phyloP scores from a whole-genome alignment of 2,329 filamentous ascomycete species.

The Pseudonectria foliicola region DNA sequence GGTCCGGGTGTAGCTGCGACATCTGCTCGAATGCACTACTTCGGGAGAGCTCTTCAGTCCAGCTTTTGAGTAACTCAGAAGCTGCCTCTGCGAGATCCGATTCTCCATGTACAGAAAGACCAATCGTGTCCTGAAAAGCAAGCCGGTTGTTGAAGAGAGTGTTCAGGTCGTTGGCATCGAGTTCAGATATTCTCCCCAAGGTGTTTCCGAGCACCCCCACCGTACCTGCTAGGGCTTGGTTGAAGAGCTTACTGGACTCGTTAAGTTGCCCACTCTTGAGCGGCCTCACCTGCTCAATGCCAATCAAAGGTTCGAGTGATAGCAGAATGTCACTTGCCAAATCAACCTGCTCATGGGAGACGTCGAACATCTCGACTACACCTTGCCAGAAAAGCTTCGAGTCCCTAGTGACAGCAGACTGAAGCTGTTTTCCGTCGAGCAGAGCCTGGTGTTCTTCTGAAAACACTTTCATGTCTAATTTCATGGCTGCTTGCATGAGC shows the following conservation, averaged over 20 bases:
- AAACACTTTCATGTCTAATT: constrained; percentile 37
- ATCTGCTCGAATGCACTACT: constrained; percentile 32
- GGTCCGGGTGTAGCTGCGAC: constrained; percentile 32
- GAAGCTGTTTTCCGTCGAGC: constrained; percentile 51
- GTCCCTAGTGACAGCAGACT: constrained; percentile 60
- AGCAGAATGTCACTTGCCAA: constrained; percentile 69
- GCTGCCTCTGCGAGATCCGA: constrained; percentile 71
- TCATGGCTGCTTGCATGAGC: constrained; percentile 47
- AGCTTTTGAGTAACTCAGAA: constrained; percentile 73
- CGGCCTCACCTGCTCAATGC: constrained; percentile 65
- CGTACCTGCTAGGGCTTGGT: constrained; percentile 55
- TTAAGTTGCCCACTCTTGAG: constrained; percentile 37
- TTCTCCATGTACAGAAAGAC: constrained; percentile 74
- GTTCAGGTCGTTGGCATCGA: constrained; percentile 61
- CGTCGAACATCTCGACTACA: constrained; percentile 65
- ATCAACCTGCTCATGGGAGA: constrained; percentile 61
- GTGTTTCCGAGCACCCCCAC: constrained; percentile 60
- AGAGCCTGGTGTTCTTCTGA: constrained; percentile 49
- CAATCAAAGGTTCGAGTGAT: constrained; percentile 62
- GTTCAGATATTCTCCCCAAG: constrained; percentile 72
- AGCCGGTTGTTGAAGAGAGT: constrained; percentile 60
- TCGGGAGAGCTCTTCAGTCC: constrained; percentile 59
- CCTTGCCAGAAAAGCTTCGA: constrained; percentile 42
- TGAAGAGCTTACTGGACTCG: constrained; percentile 58
- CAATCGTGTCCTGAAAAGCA: constrained; percentile 67